Conservation (phyloP, 169 alveolate species). For the Babesia microti region DNA sequence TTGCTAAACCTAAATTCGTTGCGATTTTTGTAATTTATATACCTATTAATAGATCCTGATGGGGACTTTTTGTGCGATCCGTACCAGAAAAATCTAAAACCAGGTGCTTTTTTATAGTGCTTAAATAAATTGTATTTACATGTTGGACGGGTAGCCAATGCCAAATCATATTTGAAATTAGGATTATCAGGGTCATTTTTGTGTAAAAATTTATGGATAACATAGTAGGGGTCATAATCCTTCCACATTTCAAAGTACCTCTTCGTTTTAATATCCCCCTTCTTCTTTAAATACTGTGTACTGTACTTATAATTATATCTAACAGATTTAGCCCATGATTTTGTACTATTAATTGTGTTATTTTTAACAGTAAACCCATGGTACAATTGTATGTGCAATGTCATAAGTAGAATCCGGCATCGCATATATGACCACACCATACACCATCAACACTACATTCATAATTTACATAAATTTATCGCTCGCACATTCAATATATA, state of each 20-base stretch:
- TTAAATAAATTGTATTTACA: slow-evolving; percentile 34
- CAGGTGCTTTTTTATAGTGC: slow-evolving; percentile 38
- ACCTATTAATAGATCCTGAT: slow-evolving; percentile 34
- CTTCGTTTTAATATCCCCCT: slow-evolving; percentile 27
- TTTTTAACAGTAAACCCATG: too few species aligned
- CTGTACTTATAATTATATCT: slow-evolving; percentile 24
- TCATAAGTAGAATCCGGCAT: background rate
- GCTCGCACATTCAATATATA: background rate
- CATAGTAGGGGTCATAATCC: slow-evolving; percentile 42
- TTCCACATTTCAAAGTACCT: slow-evolving; percentile 43
- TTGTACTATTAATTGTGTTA: too few species aligned
- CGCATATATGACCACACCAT: background rate
- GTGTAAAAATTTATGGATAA: slow-evolving; percentile 35
- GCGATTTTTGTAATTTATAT: slow-evolving; percentile 19
- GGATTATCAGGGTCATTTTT: slow-evolving; percentile 43
- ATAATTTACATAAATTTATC: background rate
- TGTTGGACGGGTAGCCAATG: slow-evolving; percentile 25
- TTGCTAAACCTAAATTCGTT: slow-evolving; percentile 46
- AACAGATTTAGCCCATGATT: too few species aligned
- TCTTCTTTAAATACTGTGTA: slow-evolving; percentile 16
- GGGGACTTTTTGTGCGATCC: slow-evolving; percentile 36
- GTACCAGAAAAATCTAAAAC: slow-evolving; percentile 38
- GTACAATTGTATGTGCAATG: background rate
- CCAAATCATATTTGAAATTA: slow-evolving; percentile 36
- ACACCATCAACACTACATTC: background rate